Conservation (phyloP, 805 yeast genomes). For the Jamesozyma piceae region DNA sequence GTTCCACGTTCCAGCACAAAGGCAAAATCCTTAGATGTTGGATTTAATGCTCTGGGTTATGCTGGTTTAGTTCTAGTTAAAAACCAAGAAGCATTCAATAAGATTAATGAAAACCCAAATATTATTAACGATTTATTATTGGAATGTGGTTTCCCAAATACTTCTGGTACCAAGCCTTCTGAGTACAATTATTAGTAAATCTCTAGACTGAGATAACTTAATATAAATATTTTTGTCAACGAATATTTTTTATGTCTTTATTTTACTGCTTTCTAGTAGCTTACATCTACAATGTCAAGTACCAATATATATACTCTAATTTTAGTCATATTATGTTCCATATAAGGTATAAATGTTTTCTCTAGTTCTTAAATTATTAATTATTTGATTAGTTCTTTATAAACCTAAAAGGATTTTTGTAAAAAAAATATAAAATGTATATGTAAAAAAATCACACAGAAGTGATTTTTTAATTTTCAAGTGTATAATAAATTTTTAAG, state of each 20-base stretch:
- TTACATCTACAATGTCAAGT: too few relatives aligned
- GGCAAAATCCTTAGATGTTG: conserved; percentile 33
- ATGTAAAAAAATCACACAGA: too few relatives aligned
- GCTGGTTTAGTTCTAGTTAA: conserved; percentile 75
- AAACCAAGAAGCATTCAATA: conserved; percentile 43
- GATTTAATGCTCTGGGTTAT: conserved; percentile 37
- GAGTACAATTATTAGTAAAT: conserved; percentile 60
- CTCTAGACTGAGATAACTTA: too few relatives aligned
- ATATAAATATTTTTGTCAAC: too few relatives aligned
- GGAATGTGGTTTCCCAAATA: conserved; percentile 59
- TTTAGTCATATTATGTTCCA: not conserved
- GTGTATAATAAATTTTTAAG: too few relatives aligned
- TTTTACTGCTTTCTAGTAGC: not conserved
- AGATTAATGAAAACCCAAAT: conserved; percentile 39
- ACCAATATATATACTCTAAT: too few relatives aligned
- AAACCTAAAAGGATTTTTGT: too few relatives aligned
- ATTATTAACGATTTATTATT: conserved; percentile 42
- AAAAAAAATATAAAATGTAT: too few relatives aligned
- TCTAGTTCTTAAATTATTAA: too few relatives aligned
- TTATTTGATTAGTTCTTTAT: too few relatives aligned
- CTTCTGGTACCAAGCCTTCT: conserved; percentile 45
- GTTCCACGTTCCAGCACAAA: conserved; percentile 57
- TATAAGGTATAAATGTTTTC: too few relatives aligned
- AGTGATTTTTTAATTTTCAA: too few relatives aligned
- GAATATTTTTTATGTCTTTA: not conserved